These are phyloP conservation scores for Colletotrichum trifolii DNA, from an alignment of 2,329 filamentous ascomycete species.

Conservation along the genomic window DNA sequence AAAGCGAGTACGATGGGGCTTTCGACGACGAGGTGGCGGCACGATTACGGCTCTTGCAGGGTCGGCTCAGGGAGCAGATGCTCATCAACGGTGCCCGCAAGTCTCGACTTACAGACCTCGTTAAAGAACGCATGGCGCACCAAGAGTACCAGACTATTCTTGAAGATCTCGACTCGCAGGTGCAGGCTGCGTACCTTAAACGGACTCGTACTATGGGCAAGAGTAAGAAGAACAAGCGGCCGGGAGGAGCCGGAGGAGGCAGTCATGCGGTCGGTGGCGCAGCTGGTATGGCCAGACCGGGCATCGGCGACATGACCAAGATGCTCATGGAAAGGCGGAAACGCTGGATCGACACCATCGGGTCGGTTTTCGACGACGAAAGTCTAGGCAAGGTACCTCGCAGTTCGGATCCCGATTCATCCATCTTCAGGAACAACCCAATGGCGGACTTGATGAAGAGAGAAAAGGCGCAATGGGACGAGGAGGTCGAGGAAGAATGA, in stretches of 20 bases:
- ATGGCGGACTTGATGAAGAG: slow-evolving; percentile 80
- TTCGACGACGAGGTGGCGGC: slow-evolving; percentile 95
- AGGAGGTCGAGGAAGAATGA: slow-evolving; percentile 77
- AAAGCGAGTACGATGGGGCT: slow-evolving; percentile 86
- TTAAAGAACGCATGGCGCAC: slow-evolving; percentile 92
- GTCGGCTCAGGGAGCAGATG: slow-evolving; percentile 83
- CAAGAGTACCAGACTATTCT: slow-evolving; percentile 98
- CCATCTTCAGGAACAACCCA: slow-evolving; percentile 77
- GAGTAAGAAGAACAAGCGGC: slow-evolving; percentile 88
- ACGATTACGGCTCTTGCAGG: slow-evolving; percentile 86
- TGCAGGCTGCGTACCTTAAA: slow-evolving; percentile 95
- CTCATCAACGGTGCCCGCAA: slow-evolving; percentile 93
- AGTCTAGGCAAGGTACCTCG: slow-evolving; percentile 79
- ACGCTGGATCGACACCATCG: slow-evolving; percentile 92
- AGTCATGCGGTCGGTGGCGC: slow-evolving; percentile 69
- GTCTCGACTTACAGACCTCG: slow-evolving; percentile 84
- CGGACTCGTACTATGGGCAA: slow-evolving; percentile 94
- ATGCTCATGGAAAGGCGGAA: slow-evolving; percentile 91
- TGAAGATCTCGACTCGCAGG: slow-evolving; percentile 94
- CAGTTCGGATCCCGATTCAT: slow-evolving; percentile 69
- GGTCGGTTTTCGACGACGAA: slow-evolving; percentile 89
- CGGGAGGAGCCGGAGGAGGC: slow-evolving; percentile 79
- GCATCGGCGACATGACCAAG: slow-evolving; percentile 90
- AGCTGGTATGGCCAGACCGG: slow-evolving; percentile 74
- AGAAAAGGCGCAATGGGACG: slow-evolving; percentile 85